Conservation (phyloP, 805 yeast genomes). For the Candida incommunis region DNA sequence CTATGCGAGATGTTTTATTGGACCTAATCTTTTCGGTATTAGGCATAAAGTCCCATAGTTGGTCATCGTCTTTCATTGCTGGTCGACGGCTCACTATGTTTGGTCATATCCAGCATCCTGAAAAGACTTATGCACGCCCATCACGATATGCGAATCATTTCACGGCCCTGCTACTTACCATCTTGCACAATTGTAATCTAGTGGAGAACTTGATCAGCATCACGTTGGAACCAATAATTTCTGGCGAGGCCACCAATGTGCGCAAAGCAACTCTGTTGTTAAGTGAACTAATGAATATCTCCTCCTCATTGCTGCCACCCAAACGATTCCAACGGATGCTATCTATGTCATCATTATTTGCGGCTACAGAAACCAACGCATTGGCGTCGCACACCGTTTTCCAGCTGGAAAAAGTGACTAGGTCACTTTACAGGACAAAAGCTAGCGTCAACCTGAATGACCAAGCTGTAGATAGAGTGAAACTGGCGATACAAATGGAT, state of each 20-base stretch:
- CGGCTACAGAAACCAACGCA: slow-evolving; percentile 7
- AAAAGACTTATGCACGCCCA: slow-evolving; percentile 26
- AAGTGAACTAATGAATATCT: slow-evolving; percentile 44
- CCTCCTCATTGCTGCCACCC: slow-evolving; percentile 40
- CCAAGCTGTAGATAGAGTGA: slow-evolving; percentile 9
- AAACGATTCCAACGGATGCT: slow-evolving; percentile 21
- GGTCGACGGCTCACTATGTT: slow-evolving; percentile 14
- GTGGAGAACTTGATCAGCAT: slow-evolving; percentile 32
- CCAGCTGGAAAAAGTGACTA: slow-evolving; percentile 4
- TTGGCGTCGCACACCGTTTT: slow-evolving; percentile 4
- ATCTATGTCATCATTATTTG: slow-evolving; percentile 13
- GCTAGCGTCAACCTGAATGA: slow-evolving; percentile 1
- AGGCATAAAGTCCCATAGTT: slow-evolving; percentile 42
- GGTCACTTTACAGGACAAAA: slow-evolving; percentile 1
- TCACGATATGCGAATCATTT: slow-evolving; percentile 37
- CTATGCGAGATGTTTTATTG: slow-evolving; percentile 42
- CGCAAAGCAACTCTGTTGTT: slow-evolving; percentile 51
- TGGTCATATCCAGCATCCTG: slow-evolving; percentile 21
- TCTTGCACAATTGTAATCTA: slow-evolving; percentile 43
- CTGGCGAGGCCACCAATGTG: slow-evolving; percentile 31
- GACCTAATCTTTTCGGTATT: slow-evolving; percentile 61
- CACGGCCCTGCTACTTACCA: slow-evolving; percentile 42
- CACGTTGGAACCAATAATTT: slow-evolving; percentile 19
- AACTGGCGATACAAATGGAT: slow-evolving; percentile 33
- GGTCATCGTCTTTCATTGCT: slow-evolving; percentile 27